Base-by-base conservation (phyloP, 164 flowering plant genomes). In the Magnolia officinalis region DNA sequence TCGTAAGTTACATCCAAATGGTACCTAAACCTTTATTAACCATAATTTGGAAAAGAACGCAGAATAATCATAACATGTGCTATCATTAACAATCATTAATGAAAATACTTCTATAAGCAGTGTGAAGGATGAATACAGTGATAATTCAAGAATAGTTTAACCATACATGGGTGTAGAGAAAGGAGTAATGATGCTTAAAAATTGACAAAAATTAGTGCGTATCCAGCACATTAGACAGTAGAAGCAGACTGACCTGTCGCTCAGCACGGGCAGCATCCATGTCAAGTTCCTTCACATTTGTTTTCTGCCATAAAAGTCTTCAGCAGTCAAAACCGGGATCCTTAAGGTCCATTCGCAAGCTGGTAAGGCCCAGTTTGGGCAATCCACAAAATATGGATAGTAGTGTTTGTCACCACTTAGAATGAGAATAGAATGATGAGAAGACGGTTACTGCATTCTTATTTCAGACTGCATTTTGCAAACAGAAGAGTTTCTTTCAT, bases 181-280 rank as follows among this genome's bases (percentile, higher is more conserved):
- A 37, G 45, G 45, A 37, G 45, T 37, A 3, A 5, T 37, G 6
- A 3, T 5, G 45, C 45, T 37, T 3, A 37, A 37, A 64, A 64
- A n/a, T n/a, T 64, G 67, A n/a, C 14, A 55, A 55, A 11, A 55
- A 55, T 11, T 11, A 55, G 13, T 11, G 10, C 13, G 61, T 11
- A 55, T 55, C 61, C 61, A 11, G 61, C 61, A 55, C 10, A 55
- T 9, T 55, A 11, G 61, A 16, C 13, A 55, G 61, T 55, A 55
- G 61, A 11, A 55, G 67, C 24, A 13, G 6, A 50, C 69, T 63
- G 59, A 96, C 99, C 96, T 91, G 82, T 72, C 98, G 93, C 87
- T 96, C 99, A 78, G 94, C 95, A 73, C 89, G 84, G 50, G 97
- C 98, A 80, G 99, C 91, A 76, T 89, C 95, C 86, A 96, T 74